A percentile compares a stretch with the other conserved stretches of the same genome.
Evolutionary conservation across 352 stramenopile genomes (phyloP).

Genomic region (Pythium utonaiense): DNA sequence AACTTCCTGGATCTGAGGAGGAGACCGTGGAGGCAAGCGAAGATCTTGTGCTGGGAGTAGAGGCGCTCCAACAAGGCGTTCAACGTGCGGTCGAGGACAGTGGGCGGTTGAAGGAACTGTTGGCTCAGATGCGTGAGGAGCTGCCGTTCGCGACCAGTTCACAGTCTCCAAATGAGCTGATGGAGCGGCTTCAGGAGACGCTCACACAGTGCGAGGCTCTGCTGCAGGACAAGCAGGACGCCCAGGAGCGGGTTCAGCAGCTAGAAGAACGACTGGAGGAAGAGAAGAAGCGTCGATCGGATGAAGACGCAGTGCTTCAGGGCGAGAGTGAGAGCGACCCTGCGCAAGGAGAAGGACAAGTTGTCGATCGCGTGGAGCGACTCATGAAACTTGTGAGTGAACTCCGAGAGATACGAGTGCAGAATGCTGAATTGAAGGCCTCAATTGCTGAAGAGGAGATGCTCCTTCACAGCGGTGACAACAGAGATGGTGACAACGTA

Average conservation of each 20-base stretch:
- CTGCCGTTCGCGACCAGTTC: slow-evolving; percentile 34
- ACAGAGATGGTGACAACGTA: not conserved
- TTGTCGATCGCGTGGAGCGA: slow-evolving; percentile 21
- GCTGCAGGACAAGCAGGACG: not conserved
- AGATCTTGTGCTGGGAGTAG: not conserved
- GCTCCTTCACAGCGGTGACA: not conserved
- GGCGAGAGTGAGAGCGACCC: not conserved
- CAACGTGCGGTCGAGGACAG: slow-evolving; percentile 5
- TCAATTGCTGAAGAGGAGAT: slow-evolving; percentile 13
- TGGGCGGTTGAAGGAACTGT: not conserved
- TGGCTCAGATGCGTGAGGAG: slow-evolving; percentile 10
- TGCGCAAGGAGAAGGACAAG: not conserved
- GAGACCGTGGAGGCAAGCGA: not conserved
- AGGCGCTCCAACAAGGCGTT: not conserved
- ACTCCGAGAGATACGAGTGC: slow-evolving; percentile 8
- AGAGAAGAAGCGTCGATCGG: slow-evolving; percentile 19
- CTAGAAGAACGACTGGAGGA: slow-evolving; percentile 20
- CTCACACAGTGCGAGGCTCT: slow-evolving; percentile 14
- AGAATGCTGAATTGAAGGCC: slow-evolving; percentile 5
- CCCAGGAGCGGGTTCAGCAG: slow-evolving; percentile 14
- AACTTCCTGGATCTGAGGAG: not conserved
- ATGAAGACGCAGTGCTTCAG: slow-evolving; percentile 26
- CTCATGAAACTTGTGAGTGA: slow-evolving; percentile 28
- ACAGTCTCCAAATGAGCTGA: slow-evolving; percentile 27
- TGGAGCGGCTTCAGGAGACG: slow-evolving; percentile 33